Evolutionary conservation across 306 rosid species (phyloP), one percentile per base, ranked within the genome.

Genomic region (Comarum palustre): DNA sequence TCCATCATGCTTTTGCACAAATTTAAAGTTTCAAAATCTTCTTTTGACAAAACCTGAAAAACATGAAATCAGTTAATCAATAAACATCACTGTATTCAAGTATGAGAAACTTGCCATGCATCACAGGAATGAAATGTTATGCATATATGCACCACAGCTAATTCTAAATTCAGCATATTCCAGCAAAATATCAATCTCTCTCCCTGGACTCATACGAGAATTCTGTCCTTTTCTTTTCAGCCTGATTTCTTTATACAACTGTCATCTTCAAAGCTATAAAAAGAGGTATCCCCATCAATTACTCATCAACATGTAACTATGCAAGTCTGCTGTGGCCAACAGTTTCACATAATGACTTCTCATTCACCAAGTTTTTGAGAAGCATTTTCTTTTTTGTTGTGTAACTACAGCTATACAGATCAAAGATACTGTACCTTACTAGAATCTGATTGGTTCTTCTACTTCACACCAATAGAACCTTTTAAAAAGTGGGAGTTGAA

Each of bases 1-100:
- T 90, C 88, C 91, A 92, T 83, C 99, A 91, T 95, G 75, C 71
- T 83, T 82, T 70, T 88, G 86, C 96, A 90, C 73, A 86, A 73
- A 76, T 80, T 84, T 11, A 91, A 79, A 19, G 99, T 82, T 50
- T 91, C 96, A 0, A 81, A 34, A 45, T 95, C 96, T 82, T 95
- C 99, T 77, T 88, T 95, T 0, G 92, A 85, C 74, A 91, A 73
- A 58, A 86, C 84, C 99, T 91, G 78, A 46, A 77, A 79, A 3
- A 20, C 50, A 85, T 2, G 54, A 15, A 66, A 46, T 39, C 19
- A 10, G 17, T 61, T 14, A 0, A 3, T 29, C 41, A 29, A 34
- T 34, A 12, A 29, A 29, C 10, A 13, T 59, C 39, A 60, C n/a
- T 16, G 4, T 15, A 60, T 6, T 6, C 4, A 58, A 15, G n/a